Conservation (phyloP, 2,329 filamentous ascomycete species). For the Ramularia endophylla region DNA sequence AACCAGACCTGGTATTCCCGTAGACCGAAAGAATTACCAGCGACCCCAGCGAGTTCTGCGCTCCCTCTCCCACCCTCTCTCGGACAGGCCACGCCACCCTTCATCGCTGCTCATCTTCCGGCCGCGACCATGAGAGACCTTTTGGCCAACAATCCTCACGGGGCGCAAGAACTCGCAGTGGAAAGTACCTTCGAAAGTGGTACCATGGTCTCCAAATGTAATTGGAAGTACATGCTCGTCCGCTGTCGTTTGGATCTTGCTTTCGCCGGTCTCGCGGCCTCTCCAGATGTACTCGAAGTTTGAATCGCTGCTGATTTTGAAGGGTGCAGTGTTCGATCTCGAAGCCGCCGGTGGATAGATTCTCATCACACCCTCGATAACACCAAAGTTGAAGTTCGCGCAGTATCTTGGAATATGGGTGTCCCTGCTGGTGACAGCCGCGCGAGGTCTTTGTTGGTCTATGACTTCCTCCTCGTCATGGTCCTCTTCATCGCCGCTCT, state of each 20-base stretch:
- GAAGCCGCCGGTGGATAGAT: constrained; percentile 2
- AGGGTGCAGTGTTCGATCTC: not conserved
- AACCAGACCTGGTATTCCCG: too few relatives aligned
- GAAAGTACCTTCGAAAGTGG: constrained; percentile 7
- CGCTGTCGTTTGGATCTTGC: constrained; percentile 2
- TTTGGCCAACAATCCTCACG: constrained; percentile 4
- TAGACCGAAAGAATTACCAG: too few relatives aligned
- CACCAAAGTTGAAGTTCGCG: constrained; percentile 9
- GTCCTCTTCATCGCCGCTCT: constrained; percentile 2
- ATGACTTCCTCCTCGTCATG: constrained; percentile 3
- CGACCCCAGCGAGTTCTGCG: constrained; percentile 1
- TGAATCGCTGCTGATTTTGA: constrained; percentile 2
- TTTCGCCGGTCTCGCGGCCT: constrained; percentile 12
- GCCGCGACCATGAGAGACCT: constrained; percentile 6
- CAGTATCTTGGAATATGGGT: constrained; percentile 7
- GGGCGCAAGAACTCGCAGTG: constrained; percentile 1
- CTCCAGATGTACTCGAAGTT: constrained; percentile 9
- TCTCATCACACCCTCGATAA: constrained; percentile 11
- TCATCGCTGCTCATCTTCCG: constrained; percentile 1
- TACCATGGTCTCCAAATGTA: constrained; percentile 4
- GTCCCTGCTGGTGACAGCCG: not conserved
- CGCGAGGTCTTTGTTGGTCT: not conserved
- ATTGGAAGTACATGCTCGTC: constrained; percentile 1
- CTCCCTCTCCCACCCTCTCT: constrained; percentile 6
- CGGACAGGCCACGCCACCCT: constrained; percentile 6